Base-by-base conservation (phyloP, 208 protist species). In the Entamoeba histolytica region DNA sequence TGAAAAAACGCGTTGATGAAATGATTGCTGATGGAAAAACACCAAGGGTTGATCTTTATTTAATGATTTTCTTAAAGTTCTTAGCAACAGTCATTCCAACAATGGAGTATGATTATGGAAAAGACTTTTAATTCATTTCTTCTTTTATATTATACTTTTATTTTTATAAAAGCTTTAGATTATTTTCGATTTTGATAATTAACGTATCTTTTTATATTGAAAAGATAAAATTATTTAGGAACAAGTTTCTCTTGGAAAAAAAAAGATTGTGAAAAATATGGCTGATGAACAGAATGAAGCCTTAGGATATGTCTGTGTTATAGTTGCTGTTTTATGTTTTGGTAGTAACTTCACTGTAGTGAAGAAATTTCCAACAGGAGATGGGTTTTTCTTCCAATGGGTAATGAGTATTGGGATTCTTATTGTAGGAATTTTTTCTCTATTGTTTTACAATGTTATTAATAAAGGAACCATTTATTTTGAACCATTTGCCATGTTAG, bases 61-160 rank as follows among this genome's bases (percentile, higher is more conserved):
- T 93, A 4, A 93, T 93, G 49, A 50, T 93, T 39, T 93, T 93
- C 31, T 91, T 93, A 31, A 93, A 93, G 39, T 92, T 87, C 61
- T 87, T 87, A n/a, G 31, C 61, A 15, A 87, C 61, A 31, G 61
- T 87, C 19, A 87, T 87, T 87, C 61, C 61, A 12, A 87, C 61
- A 10, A 87, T 87, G 61, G 61, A 92, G 39, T 73, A 73, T 92
- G 50, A 92, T 73, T 92, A 73, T 92, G 55, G 55, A 8, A 92
- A 44, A 92, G 55, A 92, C 19, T 92, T 92, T 44, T 92, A 92
- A 57, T 91, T 91, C 69, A 49, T 91, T 91, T 91, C 69, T 91
- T 91, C 31, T 91, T 47, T 47, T 47, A 5, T 44, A 5, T 47
- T 47, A 47, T 47, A 5, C 44, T 47, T 47, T 47, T 47, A 49